Conservation (phyloP, 768 basidiomycete species). For the Boletus sp. region DNA sequence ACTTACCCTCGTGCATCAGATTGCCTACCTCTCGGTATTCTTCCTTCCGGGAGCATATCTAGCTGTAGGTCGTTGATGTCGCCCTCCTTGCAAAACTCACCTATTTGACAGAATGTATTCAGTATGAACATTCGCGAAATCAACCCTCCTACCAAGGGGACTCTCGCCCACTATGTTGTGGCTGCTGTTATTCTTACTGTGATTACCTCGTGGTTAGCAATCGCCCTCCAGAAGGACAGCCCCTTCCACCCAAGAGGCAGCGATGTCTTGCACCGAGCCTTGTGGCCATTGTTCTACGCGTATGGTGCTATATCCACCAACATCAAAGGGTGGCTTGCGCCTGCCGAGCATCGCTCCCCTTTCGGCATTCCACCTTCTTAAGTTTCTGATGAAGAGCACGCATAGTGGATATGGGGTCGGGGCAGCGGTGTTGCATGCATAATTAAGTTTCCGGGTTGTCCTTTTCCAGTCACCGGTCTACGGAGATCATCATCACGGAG, state of each 20-base stretch:
- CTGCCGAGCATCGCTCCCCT: not conserved
- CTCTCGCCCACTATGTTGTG: constrained; percentile 38
- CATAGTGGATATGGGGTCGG: not conserved
- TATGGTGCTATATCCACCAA: constrained; percentile 1
- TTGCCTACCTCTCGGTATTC: constrained; percentile 53
- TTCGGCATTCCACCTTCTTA: not conserved
- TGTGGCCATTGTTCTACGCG: constrained; percentile 23
- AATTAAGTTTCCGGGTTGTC: not conserved
- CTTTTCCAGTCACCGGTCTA: too few relatives aligned
- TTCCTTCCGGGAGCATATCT: constrained; percentile 53
- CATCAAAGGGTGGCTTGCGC: not conserved
- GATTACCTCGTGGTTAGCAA: constrained; percentile 49
- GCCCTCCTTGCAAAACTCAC: constrained; percentile 4
- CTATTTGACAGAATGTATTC: constrained; percentile 28
- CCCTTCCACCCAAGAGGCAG: constrained; percentile 8
- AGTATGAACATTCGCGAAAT: constrained; percentile 31
- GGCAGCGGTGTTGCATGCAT: not conserved
- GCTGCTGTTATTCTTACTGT: constrained; percentile 44
- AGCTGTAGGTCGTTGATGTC: constrained; percentile 17
- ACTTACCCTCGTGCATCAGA: constrained; percentile 29
- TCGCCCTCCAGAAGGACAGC: constrained; percentile 43
- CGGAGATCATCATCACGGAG: too few relatives aligned
- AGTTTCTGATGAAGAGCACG: not conserved
- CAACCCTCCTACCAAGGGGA: constrained; percentile 19
- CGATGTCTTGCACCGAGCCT: constrained; percentile 7